Percentiles rank a stretch among this genome's conserved stretches.
phyloP scores from a whole-genome alignment of 345 rosid species.

The Mallotus nudiflorus region DNA sequence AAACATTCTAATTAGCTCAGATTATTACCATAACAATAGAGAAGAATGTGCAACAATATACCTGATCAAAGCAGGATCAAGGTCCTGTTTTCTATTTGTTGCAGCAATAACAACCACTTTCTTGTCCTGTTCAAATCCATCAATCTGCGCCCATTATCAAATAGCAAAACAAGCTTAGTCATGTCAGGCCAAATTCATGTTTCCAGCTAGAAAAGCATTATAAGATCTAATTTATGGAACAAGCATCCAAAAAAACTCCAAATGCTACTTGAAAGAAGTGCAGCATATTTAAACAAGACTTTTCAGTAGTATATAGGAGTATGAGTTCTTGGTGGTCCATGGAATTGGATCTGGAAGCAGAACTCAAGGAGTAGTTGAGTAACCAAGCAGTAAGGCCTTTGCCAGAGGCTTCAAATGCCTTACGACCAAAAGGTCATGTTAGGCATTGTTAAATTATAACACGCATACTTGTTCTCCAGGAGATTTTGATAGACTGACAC shows the following conservation, averaged over 20 bases:
- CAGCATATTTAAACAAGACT: not conserved
- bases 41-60: slow-evolving; percentile 12
- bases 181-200: not conserved
- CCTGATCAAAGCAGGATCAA: slow-evolving; percentile 95
- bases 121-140: slow-evolving; percentile 94
- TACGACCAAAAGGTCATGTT: not conserved
- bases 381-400: not conserved
- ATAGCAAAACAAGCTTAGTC: not conserved
- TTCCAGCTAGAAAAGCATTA: not conserved
- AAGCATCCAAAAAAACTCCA: not conserved
- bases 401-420: not conserved
- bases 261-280: not conserved
- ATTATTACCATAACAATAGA: not conserved
- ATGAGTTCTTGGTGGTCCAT: not conserved
- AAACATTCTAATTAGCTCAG: not conserved
- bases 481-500: not conserved
- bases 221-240: not conserved
- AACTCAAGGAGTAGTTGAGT: not conserved
- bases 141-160: slow-evolving; percentile 54
- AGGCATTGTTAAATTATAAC: not conserved
- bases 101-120: slow-evolving; percentile 91
- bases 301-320: not conserved
- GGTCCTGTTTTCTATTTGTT: slow-evolving; percentile 93
- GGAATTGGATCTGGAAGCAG: not conserved
- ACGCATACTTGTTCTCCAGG: not conserved